These are phyloP conservation scores for Xylariomycetidae sp. DNA, from an alignment of 2,329 filamentous ascomycete species.

Conservation along the genomic window DNA sequence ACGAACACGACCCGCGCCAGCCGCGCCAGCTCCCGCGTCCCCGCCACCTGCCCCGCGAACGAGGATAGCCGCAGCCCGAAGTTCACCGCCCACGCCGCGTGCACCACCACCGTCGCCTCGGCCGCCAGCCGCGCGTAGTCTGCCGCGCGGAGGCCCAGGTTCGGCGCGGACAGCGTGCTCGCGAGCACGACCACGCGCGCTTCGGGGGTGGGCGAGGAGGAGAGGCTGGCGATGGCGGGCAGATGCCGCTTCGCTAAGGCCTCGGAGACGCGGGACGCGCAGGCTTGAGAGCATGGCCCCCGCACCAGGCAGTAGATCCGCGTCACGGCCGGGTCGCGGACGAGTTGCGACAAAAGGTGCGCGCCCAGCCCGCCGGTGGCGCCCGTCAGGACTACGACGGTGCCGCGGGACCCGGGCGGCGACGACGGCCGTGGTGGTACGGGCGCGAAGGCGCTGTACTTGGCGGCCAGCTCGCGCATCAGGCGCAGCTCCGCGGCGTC, in stretches of 20 bases:
- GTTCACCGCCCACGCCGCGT: conserved; percentile 61
- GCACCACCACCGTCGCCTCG: conserved; percentile 48
- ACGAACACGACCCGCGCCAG: conserved; percentile 19
- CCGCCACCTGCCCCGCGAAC: conserved; percentile 48
- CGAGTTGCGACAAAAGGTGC: conserved; percentile 42
- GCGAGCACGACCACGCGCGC: no score
- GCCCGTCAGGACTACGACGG: conserved; percentile 21
- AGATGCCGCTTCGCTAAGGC: conserved; percentile 31
- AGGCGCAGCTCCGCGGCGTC: conserved; percentile 12
- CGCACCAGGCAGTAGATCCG: conserved; percentile 53
- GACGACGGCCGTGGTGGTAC: background rate
- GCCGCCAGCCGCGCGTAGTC: conserved; percentile 34
- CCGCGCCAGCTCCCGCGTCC: conserved; percentile 32
- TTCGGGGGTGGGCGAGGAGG: no score
- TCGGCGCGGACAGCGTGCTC: conserved; percentile 39
- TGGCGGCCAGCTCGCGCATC: conserved; percentile 23
- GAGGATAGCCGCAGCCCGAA: conserved; percentile 51
- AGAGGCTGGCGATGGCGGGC: background rate
- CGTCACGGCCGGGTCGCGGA: conserved; percentile 27
- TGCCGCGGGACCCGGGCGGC: conserved; percentile 4
- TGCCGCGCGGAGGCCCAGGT: conserved; percentile 40
- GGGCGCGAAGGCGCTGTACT: conserved; percentile 18
- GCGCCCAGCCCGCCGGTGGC: conserved; percentile 35
- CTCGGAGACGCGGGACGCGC: conserved; percentile 36
- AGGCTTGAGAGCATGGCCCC: conserved; percentile 34